Evolutionary conservation across 176 grass and related monocot genomes (phyloP).

Genomic region (Carex cristatella): DNA sequence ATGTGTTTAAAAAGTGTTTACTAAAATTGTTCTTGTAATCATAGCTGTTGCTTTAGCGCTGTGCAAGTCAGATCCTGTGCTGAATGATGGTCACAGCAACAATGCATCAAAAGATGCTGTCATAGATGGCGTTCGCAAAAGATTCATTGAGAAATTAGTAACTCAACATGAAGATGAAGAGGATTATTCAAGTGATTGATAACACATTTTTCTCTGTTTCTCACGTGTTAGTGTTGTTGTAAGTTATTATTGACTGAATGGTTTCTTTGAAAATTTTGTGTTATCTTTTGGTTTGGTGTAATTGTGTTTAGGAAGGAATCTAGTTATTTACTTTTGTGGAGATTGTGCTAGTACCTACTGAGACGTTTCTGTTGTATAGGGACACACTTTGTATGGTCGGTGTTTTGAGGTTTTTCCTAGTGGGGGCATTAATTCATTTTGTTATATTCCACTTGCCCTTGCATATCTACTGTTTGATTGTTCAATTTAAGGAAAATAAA

Average conservation of each 20-base stretch:
- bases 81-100: constrained; percentile 71
- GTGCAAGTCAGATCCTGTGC: constrained; percentile 73
- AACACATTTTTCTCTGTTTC: neutral
- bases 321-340: neutral
- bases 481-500: neutral
- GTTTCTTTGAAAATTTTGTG: neutral
- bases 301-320: neutral
- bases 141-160: constrained; percentile 91
- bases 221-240: neutral
- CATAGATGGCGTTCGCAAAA: constrained; percentile 74
- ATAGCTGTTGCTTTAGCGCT: constrained; percentile 85
- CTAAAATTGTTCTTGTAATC: constrained; percentile 14
- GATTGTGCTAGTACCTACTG: neutral
- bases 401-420: neutral
- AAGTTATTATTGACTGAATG: neutral
- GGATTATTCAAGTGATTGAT: constrained; percentile 56
- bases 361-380: neutral
- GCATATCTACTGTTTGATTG: neutral
- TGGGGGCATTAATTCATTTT: neutral
- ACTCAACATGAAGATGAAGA: constrained; percentile 64
- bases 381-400: neutral
- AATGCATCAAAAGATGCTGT: constrained; percentile 68
- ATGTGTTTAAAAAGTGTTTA: neutral
- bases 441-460: neutral
- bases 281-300: neutral